phyloP scores from a whole-genome alignment of 2,329 filamentous ascomycete genomes.

The Venturia carpophila region DNA sequence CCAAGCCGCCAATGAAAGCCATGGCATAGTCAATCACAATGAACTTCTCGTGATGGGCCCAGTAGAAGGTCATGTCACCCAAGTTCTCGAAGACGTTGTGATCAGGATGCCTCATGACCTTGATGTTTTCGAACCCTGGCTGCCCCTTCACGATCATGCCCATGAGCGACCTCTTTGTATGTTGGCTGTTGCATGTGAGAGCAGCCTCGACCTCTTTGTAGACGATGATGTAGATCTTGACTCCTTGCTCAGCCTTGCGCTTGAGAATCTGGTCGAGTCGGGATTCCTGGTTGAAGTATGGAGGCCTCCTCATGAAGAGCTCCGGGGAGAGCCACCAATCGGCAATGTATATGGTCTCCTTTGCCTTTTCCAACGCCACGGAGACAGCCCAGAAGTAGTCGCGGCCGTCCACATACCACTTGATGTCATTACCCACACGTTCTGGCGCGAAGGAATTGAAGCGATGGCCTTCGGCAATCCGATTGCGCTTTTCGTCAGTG shows the following conservation, averaged over 20 bases:
- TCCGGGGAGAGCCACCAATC: slow-evolving; percentile 97
- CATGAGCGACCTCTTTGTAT: slow-evolving; percentile 82
- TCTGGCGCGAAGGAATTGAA: slow-evolving; percentile 90
- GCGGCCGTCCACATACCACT: slow-evolving; percentile 95
- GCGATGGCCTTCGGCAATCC: slow-evolving; percentile 64
- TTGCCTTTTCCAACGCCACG: slow-evolving; percentile 77
- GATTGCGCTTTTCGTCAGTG: slow-evolving; percentile 72
- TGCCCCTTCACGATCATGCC: slow-evolving; percentile 69
- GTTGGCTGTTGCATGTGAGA: slow-evolving; percentile 82
- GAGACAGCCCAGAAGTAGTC: slow-evolving; percentile 95
- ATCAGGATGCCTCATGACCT: slow-evolving; percentile 82
- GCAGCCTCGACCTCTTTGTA: slow-evolving; percentile 64
- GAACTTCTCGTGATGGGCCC: slow-evolving; percentile 97
- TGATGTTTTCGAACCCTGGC: slow-evolving; percentile 81
- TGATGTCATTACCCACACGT: slow-evolving; percentile 74
- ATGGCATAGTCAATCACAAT: slow-evolving; percentile 86
- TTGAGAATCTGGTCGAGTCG: slow-evolving; percentile 81
- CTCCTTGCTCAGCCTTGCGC: slow-evolving; percentile 79
- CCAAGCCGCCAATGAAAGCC: slow-evolving; percentile 89
- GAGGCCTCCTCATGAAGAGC: slow-evolving; percentile 76
- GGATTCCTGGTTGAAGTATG: slow-evolving; percentile 75
- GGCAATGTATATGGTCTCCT: slow-evolving; percentile 88
- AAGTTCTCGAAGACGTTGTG: slow-evolving; percentile 92
- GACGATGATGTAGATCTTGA: slow-evolving; percentile 88
- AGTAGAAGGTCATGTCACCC: slow-evolving; percentile 94